Base-by-base conservation (phyloP, 345 rosid genomes). In the Excoecaria cochinchinensis region DNA sequence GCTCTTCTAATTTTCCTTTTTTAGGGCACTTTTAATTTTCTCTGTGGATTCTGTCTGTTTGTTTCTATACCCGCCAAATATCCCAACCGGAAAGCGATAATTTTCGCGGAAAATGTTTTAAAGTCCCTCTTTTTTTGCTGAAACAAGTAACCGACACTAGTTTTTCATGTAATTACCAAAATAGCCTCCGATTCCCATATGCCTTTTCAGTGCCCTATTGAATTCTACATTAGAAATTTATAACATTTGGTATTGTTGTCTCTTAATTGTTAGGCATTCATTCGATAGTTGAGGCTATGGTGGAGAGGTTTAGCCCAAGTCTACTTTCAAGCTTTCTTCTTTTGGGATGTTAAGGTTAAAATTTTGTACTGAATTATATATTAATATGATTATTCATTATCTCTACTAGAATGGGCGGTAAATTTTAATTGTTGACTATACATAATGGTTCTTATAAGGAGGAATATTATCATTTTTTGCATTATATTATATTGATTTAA, bases 71-170 rank as follows among this genome's bases (percentile, higher is more conserved):
- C 83, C 82, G 83, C 85, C 79, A 71, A 79, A 76, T 57, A 61
- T n/a, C 62, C 75, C 10, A 67, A 53, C 58, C 58, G 17, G 25
- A 78, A 78, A 16, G 2, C 31, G 61, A 48, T 71, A 53, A 61
- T 50, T 62, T 59, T 59, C 72, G 76, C 78, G 79, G 77, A 50
- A 81, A 75, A 69, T 17, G 40, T 46, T 62, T 70, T 36, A 19
- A 61, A 62, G 46, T 3, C 58, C 22, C 12, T 25, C 68, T 50
- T 12, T 76, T 76, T 70, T 31, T 61, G 77, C 50, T 31, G 14
- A 59, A 75, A 44, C 65, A 38, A 70, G 78, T 81, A 79, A 76
- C 87, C 84, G 87, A 84, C 84, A 79, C 81, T 60, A 73, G 46
- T 22, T 6, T 22, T 12, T 5, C 0, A 0, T 15, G 22, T 62